Evolutionary conservation across 257 asterid species (phyloP).

Genomic region (Coffea canephora): DNA sequence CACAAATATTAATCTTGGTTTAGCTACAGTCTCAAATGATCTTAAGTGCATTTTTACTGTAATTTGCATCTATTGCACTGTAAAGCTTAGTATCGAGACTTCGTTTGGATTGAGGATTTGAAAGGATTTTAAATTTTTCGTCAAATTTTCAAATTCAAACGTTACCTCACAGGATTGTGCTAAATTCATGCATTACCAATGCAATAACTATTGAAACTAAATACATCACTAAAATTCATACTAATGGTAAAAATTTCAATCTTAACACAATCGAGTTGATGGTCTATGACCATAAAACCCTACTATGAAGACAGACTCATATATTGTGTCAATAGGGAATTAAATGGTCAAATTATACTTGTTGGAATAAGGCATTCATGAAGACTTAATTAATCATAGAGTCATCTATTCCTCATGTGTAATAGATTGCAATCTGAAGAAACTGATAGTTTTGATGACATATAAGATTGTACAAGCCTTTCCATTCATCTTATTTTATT

Average conservation of each 20-base stretch:
- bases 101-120: no score
- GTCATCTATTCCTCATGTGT: no score
- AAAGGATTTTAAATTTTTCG: no score
- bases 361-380: neutral
- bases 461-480: neutral
- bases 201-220: no score
- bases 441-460: neutral
- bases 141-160: no score
- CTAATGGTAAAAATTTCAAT: neutral
- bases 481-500: neutral
- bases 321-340: neutral
- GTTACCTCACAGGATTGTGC: no score
- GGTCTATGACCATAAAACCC: neutral
- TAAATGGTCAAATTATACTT: neutral
- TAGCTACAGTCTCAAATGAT: neutral
- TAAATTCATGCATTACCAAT: no score
- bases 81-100: no score
- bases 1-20: neutral
- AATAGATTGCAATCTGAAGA: neutral
- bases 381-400: neutral
- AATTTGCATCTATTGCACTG: neutral
- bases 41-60: no score
- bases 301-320: neutral
- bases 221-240: neutral
- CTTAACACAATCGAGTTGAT: neutral